These are phyloP conservation scores for Cryptosporidium ryanae DNA, from an alignment of 169 alveolate species.

Conservation along the genomic window DNA sequence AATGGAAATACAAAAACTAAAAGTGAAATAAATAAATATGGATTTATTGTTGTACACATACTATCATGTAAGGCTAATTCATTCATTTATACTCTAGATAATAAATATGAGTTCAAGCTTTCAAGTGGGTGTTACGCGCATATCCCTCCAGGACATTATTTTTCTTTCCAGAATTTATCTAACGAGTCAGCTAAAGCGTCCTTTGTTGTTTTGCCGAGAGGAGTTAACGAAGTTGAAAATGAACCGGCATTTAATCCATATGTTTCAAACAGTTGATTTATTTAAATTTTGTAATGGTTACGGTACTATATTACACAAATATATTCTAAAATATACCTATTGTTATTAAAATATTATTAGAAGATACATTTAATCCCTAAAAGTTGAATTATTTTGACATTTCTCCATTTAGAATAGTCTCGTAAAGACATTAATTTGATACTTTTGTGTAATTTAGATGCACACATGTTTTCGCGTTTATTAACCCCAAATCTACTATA, in stretches of 20 bases:
- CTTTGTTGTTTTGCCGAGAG: slow-evolving; percentile 46
- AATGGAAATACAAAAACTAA: slow-evolving; percentile 61
- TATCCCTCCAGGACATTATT: slow-evolving; percentile 60
- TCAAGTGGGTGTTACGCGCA: slow-evolving; percentile 69
- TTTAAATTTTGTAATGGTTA: neutral
- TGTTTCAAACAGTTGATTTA: neutral
- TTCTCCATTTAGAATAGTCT: too few species aligned
- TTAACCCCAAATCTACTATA: too few species aligned
- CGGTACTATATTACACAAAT: neutral
- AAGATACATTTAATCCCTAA: neutral
- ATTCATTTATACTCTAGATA: slow-evolving; percentile 37
- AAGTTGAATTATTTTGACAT: too few species aligned
- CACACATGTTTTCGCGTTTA: too few species aligned
- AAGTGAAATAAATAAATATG: slow-evolving; percentile 47
- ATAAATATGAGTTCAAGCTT: slow-evolving; percentile 61
- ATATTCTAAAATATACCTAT: too few species aligned
- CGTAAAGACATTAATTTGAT: too few species aligned
- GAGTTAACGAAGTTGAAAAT: slow-evolving; percentile 19
- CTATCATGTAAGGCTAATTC: slow-evolving; percentile 69
- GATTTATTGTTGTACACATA: slow-evolving; percentile 61
- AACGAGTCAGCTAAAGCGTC: slow-evolving; percentile 66
- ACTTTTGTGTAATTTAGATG: too few species aligned
- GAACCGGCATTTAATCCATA: slow-evolving; percentile 60
- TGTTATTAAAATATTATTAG: too few species aligned
- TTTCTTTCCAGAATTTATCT: slow-evolving; percentile 55